These are phyloP conservation scores for Huntiella abstrusa DNA, from an alignment of 2,329 filamentous ascomycete genomes.

Conservation along the genomic window DNA sequence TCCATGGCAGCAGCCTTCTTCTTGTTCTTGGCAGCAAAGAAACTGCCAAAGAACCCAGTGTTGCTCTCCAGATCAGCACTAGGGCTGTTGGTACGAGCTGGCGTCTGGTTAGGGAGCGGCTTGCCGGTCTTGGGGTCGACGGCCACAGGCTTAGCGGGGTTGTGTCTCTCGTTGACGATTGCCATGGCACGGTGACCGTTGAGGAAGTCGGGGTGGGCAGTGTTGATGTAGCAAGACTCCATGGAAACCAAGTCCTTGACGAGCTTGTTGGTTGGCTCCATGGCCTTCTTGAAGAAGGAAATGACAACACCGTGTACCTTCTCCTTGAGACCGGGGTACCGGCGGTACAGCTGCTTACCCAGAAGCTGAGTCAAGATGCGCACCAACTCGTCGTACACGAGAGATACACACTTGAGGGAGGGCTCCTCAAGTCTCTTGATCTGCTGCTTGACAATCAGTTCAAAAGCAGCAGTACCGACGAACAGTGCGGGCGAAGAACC, in stretches of 20 bases:
- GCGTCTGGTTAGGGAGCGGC: conserved; percentile 52
- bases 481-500: conserved; percentile 92
- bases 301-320: conserved; percentile 91
- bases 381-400: conserved; percentile 94
- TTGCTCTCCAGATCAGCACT: conserved; percentile 40
- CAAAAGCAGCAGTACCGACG: conserved; percentile 94
- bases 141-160: conserved; percentile 65
- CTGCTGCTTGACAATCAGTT: conserved; percentile 95
- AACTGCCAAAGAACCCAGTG: conserved; percentile 87
- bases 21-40: conserved; percentile 99
- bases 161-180: conserved; percentile 86
- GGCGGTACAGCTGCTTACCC: conserved; percentile 71
- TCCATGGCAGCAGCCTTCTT: conserved; percentile 99
- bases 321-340: conserved; percentile 90
- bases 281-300: conserved; percentile 89
- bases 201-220: conserved; percentile 90
- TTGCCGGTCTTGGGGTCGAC: conserved; percentile 98
- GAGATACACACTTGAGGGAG: conserved; percentile 87
- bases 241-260: conserved; percentile 83
- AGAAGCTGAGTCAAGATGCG: conserved; percentile 84
- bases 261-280: conserved; percentile 96
- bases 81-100: conserved; percentile 58
- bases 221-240: conserved; percentile 97
- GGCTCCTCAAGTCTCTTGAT: conserved; percentile 94
- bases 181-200: conserved; percentile 97